A percentile compares a stretch with the other conserved stretches of the same genome.
Evolutionary conservation across 2,329 filamentous ascomycete species (phyloP).

Genomic region (Colletotrichum tanaceti): DNA sequence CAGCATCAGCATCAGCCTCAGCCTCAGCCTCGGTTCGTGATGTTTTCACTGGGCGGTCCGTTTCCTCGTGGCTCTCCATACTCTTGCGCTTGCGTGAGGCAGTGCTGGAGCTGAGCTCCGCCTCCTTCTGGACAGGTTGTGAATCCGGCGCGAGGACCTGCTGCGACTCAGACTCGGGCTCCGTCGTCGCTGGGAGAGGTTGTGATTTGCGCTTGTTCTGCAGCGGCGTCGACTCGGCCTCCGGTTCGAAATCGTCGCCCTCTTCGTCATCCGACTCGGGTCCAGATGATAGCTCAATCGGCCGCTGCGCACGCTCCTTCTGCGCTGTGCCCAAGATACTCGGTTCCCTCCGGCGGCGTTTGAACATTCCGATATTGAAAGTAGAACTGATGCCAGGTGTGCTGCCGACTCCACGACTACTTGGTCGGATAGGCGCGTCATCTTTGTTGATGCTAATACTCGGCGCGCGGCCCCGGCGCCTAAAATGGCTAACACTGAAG

Average conservation of each 20-base stretch:
- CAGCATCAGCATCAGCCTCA: slow-evolving; percentile 40
- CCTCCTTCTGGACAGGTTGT: slow-evolving; percentile 43
- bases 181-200: slow-evolving; percentile 38
- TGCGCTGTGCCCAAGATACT: slow-evolving; percentile 69
- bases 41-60: slow-evolving; percentile 52
- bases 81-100: slow-evolving; percentile 69
- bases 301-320: slow-evolving; percentile 49
- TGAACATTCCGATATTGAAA: slow-evolving; percentile 69
- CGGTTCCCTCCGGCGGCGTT: slow-evolving; percentile 67
- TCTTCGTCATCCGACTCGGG: slow-evolving; percentile 44
- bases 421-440: slow-evolving; percentile 64
- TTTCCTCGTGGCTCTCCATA: slow-evolving; percentile 55
- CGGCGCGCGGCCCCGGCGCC: slow-evolving; percentile 57
- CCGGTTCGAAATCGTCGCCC: slow-evolving; percentile 63
- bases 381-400: slow-evolving; percentile 62
- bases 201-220: slow-evolving; percentile 58
- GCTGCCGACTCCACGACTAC: slow-evolving; percentile 60
- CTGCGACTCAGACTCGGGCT: slow-evolving; percentile 40
- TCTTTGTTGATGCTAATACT: slow-evolving; percentile 62
- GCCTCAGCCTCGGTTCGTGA: slow-evolving; percentile 46
- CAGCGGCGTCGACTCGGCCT: slow-evolving; percentile 76
- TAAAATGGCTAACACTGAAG: slow-evolving; percentile 60
- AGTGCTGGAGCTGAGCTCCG: slow-evolving; percentile 46
- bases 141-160: slow-evolving; percentile 43
- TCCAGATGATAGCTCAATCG: slow-evolving; percentile 41